Conservation (phyloP, 2,329 filamentous ascomycete species). For the Cladosporium sp. region DNA sequence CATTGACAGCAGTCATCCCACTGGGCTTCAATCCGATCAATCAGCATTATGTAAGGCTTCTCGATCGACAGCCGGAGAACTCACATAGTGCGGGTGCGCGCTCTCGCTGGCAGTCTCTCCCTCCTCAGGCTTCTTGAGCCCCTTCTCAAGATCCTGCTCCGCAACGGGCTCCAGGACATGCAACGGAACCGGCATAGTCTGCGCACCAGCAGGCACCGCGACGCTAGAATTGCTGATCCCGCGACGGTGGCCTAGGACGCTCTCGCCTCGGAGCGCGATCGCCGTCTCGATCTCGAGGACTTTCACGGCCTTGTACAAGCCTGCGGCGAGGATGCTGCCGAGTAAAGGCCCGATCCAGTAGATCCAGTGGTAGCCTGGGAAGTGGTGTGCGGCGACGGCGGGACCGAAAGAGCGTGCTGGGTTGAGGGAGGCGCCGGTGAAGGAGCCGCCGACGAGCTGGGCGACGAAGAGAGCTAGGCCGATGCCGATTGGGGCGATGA, state of each 20-base stretch:
- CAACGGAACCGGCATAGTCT: not conserved
- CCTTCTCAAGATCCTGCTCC: slow-evolving; percentile 10
- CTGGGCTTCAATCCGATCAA: not conserved
- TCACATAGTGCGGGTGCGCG: not conserved
- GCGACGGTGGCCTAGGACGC: not conserved
- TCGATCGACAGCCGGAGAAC: not conserved
- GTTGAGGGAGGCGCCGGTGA: slow-evolving; percentile 30
- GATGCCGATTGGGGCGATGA: slow-evolving; percentile 36
- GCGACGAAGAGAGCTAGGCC: slow-evolving; percentile 35
- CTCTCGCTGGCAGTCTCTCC: not conserved
- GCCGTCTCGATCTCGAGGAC: slow-evolving; percentile 7
- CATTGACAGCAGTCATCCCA: not conserved
- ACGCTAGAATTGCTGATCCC: slow-evolving; percentile 1
- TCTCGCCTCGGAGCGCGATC: slow-evolving; percentile 9
- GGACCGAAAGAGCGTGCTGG: slow-evolving; percentile 29
- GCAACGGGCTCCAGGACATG: slow-evolving; percentile 4
- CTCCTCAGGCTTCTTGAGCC: not conserved
- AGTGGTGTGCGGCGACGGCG: slow-evolving; percentile 14
- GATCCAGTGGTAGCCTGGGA: slow-evolving; percentile 17
- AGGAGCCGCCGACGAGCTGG: slow-evolving; percentile 29
- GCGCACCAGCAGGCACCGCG: not conserved
- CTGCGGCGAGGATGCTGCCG: slow-evolving; percentile 13
- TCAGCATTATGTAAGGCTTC: not conserved
- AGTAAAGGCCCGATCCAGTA: slow-evolving; percentile 17
- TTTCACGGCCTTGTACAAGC: slow-evolving; percentile 12